phyloP scores from a whole-genome alignment of 2,329 filamentous ascomycete genomes.

The Fusarium nanum region DNA sequence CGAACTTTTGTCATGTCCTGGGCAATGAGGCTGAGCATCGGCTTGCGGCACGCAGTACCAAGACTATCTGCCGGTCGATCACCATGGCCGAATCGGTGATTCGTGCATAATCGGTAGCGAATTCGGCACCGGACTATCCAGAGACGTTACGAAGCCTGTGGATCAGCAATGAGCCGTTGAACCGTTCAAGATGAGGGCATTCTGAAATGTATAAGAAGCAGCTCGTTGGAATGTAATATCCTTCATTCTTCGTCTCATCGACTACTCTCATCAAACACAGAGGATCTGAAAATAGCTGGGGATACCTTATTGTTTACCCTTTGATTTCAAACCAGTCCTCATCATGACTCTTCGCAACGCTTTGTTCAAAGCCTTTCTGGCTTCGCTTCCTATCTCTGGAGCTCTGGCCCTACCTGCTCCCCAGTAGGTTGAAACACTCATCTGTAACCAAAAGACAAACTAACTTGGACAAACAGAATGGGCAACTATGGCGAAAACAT shows the following conservation, averaged over 20 bases:
- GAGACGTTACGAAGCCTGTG: not conserved
- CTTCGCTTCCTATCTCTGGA: not conserved
- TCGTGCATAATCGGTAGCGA: not conserved
- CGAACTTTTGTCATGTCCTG: not conserved
- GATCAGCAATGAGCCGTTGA: not conserved
- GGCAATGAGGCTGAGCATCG: not conserved
- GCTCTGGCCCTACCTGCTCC: slow-evolving; percentile 1
- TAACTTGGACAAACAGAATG: not conserved
- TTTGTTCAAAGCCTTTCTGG: not conserved
- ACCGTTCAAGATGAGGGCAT: not conserved
- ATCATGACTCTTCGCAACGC: not conserved
- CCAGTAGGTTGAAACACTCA: not conserved
- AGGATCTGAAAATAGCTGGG: not conserved
- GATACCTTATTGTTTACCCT: not conserved
- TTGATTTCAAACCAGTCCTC: not conserved
- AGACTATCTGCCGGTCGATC: not conserved
- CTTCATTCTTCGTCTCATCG: not conserved
- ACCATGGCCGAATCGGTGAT: not conserved
- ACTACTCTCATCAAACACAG: not conserved
- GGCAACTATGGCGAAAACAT: slow-evolving; percentile 26
- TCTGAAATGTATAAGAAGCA: not conserved
- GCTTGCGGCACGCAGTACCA: not conserved
- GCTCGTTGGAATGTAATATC: not conserved
- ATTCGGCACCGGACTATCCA: not conserved
- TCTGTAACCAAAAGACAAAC: rapidly evolving